Base-by-base conservation (phyloP, 2,329 filamentous ascomycete species). In the Trichoderma atrobrunneum region DNA sequence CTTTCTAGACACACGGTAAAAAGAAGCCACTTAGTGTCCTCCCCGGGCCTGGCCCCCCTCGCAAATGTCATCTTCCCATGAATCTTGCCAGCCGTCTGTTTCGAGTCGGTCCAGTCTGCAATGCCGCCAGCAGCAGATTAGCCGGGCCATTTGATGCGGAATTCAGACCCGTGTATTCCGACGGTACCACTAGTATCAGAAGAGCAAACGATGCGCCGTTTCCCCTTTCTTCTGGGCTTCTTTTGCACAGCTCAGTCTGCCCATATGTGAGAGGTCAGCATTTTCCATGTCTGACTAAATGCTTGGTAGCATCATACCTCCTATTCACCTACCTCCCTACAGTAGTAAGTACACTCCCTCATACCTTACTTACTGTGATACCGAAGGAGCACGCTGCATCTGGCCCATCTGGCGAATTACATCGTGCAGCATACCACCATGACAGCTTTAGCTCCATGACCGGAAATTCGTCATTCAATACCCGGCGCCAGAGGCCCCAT, bases 381-480 rank as follows among this genome's bases (percentile, higher is more conserved):
- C n/a, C 34, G 43, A 51, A 30, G 63, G 43, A 21, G 28, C 59
- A 21, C 34, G 43, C 34, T 43, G 34, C 30, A 56, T 43, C 32
- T 57, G 51, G 65, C 18, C 65, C 62, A 28, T 59, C 24, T 43
- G 36, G 65, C 65, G 65, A 68, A 68, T 68, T 18, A 68, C 28
- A 60, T 68, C 54, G 34, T 60, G 65, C 65, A 60, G 65, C 34
- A 60, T 60, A 26, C 65, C 32, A 43, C 65, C 54, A 60, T 51
- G 48, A 24, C 30, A 32, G 54, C 54, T 60, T 51, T 68, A 43
- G 65, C 65, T 67, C 64, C 64, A 67, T 59, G 43, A n/a, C 51
- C 64, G 64, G 64, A 67, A 67, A 67, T 67, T 67, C 64, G 51
- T 67, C 32, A 59, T 57, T 57, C 51, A 59, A 59, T 67, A 67